phyloP scores from a whole-genome alignment of 345 rosid species.

The Lenwebbia sp. region DNA sequence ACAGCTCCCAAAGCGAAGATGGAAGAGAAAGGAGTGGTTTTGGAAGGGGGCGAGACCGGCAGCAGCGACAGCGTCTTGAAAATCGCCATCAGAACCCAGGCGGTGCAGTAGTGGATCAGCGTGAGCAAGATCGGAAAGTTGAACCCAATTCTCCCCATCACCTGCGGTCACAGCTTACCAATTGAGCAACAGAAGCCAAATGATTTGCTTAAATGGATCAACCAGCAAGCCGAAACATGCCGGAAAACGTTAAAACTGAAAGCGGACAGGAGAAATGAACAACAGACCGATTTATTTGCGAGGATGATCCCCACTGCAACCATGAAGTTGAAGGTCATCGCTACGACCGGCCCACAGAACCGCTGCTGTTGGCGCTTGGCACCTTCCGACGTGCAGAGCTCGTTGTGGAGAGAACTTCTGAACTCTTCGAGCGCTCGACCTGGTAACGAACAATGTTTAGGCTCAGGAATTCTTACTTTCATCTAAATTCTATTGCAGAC shows the following conservation, averaged over 20 bases:
- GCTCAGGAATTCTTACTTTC: not conserved
- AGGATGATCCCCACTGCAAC: conserved; percentile 83
- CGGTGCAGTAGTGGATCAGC: conserved; percentile 61
- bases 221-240: not conserved
- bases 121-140: conserved; percentile 80
- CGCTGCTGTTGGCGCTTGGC: conserved; percentile 85
- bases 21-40: conserved; percentile 75
- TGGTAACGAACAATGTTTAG: not conserved
- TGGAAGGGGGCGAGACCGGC: conserved; percentile 81
- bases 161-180: conserved; percentile 19
- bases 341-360: conserved; percentile 70
- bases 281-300: conserved; percentile 62
- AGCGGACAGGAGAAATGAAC: not conserved
- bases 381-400: conserved; percentile 75
- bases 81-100: conserved; percentile 79
- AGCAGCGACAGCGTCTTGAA: conserved; percentile 59
- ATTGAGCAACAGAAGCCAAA: not conserved
- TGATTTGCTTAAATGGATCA: not conserved
- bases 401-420: conserved; percentile 70
- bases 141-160: conserved; percentile 82
- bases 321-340: conserved; percentile 85
- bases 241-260: not conserved
- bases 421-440: conserved; percentile 85
- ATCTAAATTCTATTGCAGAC: not conserved
- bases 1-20: conserved; percentile 68